Conservation (phyloP, 495 filamentous ascomycete species). For the Penicillium bovifimosum region DNA sequence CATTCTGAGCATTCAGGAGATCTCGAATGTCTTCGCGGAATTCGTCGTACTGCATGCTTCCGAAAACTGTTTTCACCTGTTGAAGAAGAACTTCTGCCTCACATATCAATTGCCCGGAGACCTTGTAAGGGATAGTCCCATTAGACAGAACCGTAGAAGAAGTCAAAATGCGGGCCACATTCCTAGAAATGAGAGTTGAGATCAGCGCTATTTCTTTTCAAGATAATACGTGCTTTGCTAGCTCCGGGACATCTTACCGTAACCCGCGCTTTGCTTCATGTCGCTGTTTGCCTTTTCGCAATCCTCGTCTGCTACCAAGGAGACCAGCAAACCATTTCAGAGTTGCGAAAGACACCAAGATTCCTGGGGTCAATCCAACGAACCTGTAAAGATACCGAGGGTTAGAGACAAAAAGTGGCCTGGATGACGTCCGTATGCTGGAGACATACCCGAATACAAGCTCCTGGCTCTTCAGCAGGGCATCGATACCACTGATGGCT, state of each 20-base stretch:
- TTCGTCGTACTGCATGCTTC: conserved; percentile 65
- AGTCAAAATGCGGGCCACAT: conserved; percentile 76
- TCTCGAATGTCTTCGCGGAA: conserved; percentile 83
- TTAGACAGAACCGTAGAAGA: conserved; percentile 49
- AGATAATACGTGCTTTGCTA: background rate
- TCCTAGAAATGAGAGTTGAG: conserved; percentile 31
- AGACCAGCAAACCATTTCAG: conserved; percentile 63
- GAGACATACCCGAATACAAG: conserved; percentile 76
- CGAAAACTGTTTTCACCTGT: conserved; percentile 57
- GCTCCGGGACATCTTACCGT: conserved; percentile 40
- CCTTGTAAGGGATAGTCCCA: conserved; percentile 75
- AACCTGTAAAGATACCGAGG: conserved; percentile 49
- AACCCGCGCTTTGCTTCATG: conserved; percentile 66
- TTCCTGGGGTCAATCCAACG: conserved; percentile 83
- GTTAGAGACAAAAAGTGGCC: background rate
- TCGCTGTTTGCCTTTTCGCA: conserved; percentile 51
- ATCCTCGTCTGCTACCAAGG: conserved; percentile 62
- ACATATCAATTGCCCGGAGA: conserved; percentile 83
- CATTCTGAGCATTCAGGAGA: conserved; percentile 67
- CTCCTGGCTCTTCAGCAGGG: conserved; percentile 90
- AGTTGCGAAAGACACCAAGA: conserved; percentile 73
- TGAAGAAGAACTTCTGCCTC: conserved; percentile 75
- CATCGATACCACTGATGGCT: conserved; percentile 88
- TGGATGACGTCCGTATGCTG: background rate
- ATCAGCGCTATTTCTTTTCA: background rate